Base-by-base conservation (phyloP, 2,329 filamentous ascomycete genomes). In the Thielaviopsis euricoi region DNA sequence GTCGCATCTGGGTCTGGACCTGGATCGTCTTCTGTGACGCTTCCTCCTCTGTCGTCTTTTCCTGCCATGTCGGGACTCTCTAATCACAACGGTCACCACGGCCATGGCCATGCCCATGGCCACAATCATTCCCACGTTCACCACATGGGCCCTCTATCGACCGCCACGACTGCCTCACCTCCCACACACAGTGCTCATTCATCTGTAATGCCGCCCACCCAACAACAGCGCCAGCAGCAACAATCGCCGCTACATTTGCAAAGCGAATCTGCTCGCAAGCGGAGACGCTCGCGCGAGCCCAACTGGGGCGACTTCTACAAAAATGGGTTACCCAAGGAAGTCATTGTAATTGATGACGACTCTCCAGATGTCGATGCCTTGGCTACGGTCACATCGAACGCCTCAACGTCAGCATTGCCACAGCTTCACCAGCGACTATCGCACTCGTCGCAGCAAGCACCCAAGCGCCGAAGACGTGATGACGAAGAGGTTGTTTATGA, bases 221-320 rank as follows among this genome's bases (percentile, higher is more conserved):
- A 52, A 12, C 55, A 61, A 23, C 68, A 69, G 52, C 64, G 68
- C 51, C 68, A 65, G 58, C 63, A 65, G 21, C 37, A 40, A 62
- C 64, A 37, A 66, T 55, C 37, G n/a, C 52, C 53, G 6, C 29
- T 22, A 4, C 56, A 57, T 25, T 23, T 50, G 21, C 37, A 43
- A 43, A 10, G 17, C 13, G 37, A 43, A 17, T 48, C 40, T 23
- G 26, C 59, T 19, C 59, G 75, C 63, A 82, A 81, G 67, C 74
- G 77, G 63, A 74, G 78, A 63, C 77, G 78, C 61, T 80, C 76
- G 62, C 78, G 77, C 68, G 76, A 82, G 63, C 85, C 86, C 54
- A 83, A 93, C 70, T 93, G 87, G 87, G 76, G 79, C 59, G 81
- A 78, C 62, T 93, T 90, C 67, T 91, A 90, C 70, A 85, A 85